Base-by-base conservation (phyloP, 1,284 basidiomycete species). In the Phlebopus sp. region DNA sequence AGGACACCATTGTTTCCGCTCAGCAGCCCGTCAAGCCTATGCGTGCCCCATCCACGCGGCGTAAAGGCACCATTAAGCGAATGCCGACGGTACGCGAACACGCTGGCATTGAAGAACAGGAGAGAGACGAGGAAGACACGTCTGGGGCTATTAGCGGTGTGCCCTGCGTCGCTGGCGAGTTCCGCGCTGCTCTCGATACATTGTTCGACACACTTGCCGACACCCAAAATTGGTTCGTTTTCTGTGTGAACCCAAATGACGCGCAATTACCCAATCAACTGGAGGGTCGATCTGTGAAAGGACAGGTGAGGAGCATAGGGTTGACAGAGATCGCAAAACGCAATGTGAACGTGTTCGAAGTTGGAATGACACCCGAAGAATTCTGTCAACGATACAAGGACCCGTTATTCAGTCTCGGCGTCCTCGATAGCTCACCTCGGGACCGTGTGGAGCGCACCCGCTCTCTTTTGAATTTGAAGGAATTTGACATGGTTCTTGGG, bases 161-260 rank as follows among this genome's bases (percentile, higher is more conserved):
- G 10, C 81, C 84, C 0, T 94, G 91, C 57, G 82, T 97, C 3
- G 85, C 90, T 1, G 93, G 94, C 46, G 90, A 94, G 67, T 94
- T 97, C 74, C 81, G 84, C 54, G 70, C 81, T 0, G 90, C 93
- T 1, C 70, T 97, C 29, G 86, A 92, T 58, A 87, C 85, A 0
- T 77, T 98, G 5, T 90, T 97, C 58, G 84, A 92, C 55, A 95
- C 92, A 0, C 75, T 98, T 17, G 85, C 90, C 47, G 94, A 97
- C 56, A 88, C 91, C 11, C 92, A 97, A 70, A 74, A 84, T 1
- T 98, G 95, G 95, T 90, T 87, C 60, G 79, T 97, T 5, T 90
- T 97, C 68, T 97, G 92, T 62, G 68, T 98, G 55, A 93, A 92
- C 58, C 93, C 94, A 9, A 98, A 98, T 64, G 94, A 97, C 70